phyloP scores from a whole-genome alignment of 441 rosid species.

The Oxalis stricta region DNA sequence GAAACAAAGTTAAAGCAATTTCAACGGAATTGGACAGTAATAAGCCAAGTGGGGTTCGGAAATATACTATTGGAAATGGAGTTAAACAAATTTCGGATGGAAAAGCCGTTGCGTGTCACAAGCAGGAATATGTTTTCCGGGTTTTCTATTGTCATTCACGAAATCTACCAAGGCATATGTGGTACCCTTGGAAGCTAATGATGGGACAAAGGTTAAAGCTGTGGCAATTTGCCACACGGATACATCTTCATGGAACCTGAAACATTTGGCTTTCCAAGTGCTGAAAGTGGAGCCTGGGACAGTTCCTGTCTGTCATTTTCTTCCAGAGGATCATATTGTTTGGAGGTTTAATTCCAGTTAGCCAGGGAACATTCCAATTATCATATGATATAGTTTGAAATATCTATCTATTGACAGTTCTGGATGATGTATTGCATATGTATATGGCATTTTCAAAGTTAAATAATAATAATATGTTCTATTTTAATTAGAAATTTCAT shows the following conservation, averaged over 20 bases:
- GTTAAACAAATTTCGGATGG: constrained; percentile 21
- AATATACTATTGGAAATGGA: constrained; percentile 25
- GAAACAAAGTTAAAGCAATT: constrained; percentile 33
- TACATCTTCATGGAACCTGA: constrained; percentile 82
- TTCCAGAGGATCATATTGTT: constrained; percentile 65
- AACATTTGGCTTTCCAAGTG: constrained; percentile 79
- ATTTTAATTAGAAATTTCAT: no score
- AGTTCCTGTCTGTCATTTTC: constrained; percentile 75
- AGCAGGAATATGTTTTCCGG: constrained; percentile 57
- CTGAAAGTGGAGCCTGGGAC: constrained; percentile 75
- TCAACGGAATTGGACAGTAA: constrained; percentile 56
- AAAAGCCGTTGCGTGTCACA: constrained; percentile 65
- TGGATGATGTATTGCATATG: no score
- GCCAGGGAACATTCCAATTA: no score
- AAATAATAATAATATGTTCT: no score
- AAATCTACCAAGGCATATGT: constrained; percentile 30
- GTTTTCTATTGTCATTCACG: constrained; percentile 72
- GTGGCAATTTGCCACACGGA: constrained; percentile 74
- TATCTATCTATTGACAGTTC: no score
- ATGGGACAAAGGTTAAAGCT: constrained; percentile 49
- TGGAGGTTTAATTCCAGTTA: no score
- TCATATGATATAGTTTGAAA: no score
- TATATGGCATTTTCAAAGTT: no score
- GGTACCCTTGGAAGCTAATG: constrained; percentile 43
- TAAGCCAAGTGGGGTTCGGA: constrained; percentile 17